Evolutionary conservation across 1,284 basidiomycete species (phyloP), one percentile per base, ranked within the genome.

Genomic region (Ustilago crameri): DNA sequence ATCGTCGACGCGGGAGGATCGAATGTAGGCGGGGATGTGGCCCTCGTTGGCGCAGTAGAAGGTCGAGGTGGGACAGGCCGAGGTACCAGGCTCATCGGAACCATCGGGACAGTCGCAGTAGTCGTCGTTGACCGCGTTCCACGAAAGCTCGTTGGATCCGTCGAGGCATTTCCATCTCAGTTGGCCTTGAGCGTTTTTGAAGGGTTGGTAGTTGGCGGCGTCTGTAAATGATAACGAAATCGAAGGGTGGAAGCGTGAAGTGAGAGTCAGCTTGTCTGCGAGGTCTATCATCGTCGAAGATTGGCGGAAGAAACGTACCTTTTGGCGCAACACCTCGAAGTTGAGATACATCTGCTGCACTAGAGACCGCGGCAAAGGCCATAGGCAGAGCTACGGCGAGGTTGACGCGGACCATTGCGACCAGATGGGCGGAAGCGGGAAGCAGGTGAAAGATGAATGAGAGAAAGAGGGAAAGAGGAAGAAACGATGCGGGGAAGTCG

Each of bases 21-120:
- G 88, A 57, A 99, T 91, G 48, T 83, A 87, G 3, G 89, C 86
- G 1, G 94, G 93, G 75, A 95, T 88, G 84, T 98, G 93, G 0
- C 95, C 95, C 51, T 88, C 86, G 83, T 98, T 98, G 79, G 84
- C 85, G 83, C 95, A 99, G 84, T 92, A 93, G 86, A 97, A 98
- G 38, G 84, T 86, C 23, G 75, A 64, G 50, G 90, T 88, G 10
- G 89, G 87, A 82, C 94, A 96, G 32, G 94, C 94, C 54, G 91
- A 89, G 18, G 94, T 95, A 47, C 93, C 92, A 82, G 94, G 94
- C 83, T 97, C 94, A 76, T 97, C 94, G 56, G 91, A 93, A 12
- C 94, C 93, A 80, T 97, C 95, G 34, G 86, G 86, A 82, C 94
- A 97, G 85, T 97, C 94, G 82, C 94, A 97, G 80, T 91, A 95